phyloP scores from a whole-genome alignment of 2,329 filamentous ascomycete species.

The Tetracladium maxilliforme region DNA sequence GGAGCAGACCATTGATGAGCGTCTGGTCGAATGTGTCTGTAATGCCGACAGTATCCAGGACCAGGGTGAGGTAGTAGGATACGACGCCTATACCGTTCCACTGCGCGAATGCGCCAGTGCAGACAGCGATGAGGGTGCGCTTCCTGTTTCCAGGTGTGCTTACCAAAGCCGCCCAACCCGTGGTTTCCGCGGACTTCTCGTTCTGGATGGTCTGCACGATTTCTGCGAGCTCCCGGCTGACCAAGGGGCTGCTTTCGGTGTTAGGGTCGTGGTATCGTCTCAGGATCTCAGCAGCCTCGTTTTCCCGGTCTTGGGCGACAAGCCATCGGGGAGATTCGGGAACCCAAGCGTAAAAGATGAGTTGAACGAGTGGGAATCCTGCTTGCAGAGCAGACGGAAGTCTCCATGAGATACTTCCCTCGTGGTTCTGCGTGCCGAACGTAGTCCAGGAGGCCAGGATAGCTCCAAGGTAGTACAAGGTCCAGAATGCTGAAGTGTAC shows the following conservation, averaged over 20 bases:
- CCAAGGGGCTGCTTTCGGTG: slow-evolving; percentile 22
- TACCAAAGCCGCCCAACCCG: slow-evolving; percentile 22
- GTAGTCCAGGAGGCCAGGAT: slow-evolving; percentile 22
- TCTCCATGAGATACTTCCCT: slow-evolving; percentile 19
- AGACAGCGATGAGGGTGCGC: slow-evolving; percentile 19
- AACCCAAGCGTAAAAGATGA: slow-evolving; percentile 20
- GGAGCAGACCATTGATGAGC: slow-evolving; percentile 17
- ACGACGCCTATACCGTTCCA: slow-evolving; percentile 9
- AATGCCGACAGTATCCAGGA: slow-evolving; percentile 12
- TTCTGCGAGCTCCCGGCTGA: slow-evolving; percentile 32
- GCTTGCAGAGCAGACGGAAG: slow-evolving; percentile 26
- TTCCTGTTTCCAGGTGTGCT: slow-evolving; percentile 24
- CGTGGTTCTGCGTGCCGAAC: slow-evolving; percentile 19
- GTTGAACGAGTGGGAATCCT: slow-evolving; percentile 27
- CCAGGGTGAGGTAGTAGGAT: slow-evolving; percentile 20
- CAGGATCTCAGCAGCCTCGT: slow-evolving; percentile 34
- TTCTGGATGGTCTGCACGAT: slow-evolving; percentile 29
- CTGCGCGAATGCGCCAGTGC: slow-evolving; percentile 15
- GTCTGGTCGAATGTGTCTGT: slow-evolving; percentile 12
- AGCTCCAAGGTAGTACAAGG: slow-evolving; percentile 19
- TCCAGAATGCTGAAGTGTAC: slow-evolving; percentile 17
- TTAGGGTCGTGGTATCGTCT: slow-evolving; percentile 36
- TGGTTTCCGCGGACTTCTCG: slow-evolving; percentile 21
- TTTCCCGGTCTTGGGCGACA: slow-evolving; percentile 28
- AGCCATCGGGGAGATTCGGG: slow-evolving; percentile 41